Percentiles rank a stretch among this genome's conserved stretches.
These are phyloP conservation scores for Otatea glauca DNA, from an alignment of 176 grass and related monocot genomes.

Conservation along the genomic window DNA sequence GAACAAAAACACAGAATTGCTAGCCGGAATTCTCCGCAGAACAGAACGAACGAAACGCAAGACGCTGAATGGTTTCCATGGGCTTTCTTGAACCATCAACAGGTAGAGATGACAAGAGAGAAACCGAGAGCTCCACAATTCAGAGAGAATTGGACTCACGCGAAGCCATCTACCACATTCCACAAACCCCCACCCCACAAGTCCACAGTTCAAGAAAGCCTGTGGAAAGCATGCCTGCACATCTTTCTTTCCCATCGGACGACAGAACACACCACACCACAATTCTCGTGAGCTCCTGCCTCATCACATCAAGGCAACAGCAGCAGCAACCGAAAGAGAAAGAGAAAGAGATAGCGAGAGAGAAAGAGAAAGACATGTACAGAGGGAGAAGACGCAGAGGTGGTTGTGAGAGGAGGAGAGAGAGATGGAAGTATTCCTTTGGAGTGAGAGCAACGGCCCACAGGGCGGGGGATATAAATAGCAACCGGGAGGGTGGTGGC, in stretches of 20 bases:
- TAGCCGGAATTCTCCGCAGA: not conserved
- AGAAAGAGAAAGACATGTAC: too few relatives aligned
- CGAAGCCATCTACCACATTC: not conserved
- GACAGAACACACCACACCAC: not conserved
- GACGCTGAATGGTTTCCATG: slow-evolving; percentile 76
- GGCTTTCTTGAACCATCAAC: slow-evolving; percentile 99
- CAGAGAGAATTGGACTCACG: slow-evolving; percentile 2
- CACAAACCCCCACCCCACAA: slow-evolving; percentile 23
- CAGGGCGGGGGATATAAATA: slow-evolving; percentile 58
- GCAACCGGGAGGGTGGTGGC: slow-evolving; percentile 31
- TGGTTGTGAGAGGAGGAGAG: slow-evolving; percentile 27
- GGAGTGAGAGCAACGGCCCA: slow-evolving; percentile 57
- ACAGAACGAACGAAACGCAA: not conserved
- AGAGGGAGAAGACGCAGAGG: slow-evolving; percentile 27
- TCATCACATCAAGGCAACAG: not conserved
- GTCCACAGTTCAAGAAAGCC: slow-evolving; percentile 99
- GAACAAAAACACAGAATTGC: not conserved
- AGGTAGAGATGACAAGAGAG: slow-evolving; percentile 35
- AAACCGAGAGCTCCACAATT: too few relatives aligned
- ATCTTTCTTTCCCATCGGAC: slow-evolving; percentile 34
- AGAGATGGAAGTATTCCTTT: slow-evolving; percentile 10
- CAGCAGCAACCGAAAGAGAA: not conserved
- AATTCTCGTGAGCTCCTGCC: slow-evolving; percentile 25
- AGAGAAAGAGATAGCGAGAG: not conserved
- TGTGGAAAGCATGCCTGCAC: slow-evolving; percentile 84